These are phyloP conservation scores for Sanghuangporus weigelae DNA, from an alignment of 1,284 basidiomycete genomes.

Conservation along the genomic window DNA sequence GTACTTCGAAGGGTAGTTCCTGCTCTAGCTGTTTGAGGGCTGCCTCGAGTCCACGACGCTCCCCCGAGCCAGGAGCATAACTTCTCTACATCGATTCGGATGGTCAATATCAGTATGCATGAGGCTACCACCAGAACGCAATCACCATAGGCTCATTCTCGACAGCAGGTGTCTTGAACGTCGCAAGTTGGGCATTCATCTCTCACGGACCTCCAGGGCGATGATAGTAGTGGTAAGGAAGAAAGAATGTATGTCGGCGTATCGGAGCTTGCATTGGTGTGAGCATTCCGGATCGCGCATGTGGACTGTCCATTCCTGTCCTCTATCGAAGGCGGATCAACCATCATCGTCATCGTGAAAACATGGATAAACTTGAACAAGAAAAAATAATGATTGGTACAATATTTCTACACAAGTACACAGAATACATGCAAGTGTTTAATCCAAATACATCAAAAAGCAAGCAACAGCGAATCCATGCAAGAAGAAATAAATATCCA, in stretches of 20 bases:
- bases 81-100: slow-evolving; percentile 31
- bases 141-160: slow-evolving; percentile 91
- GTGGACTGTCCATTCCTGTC: background rate
- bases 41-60: slow-evolving; percentile 72
- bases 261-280: background rate
- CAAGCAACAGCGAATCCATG: background rate
- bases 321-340: background rate
- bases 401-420: too few relatives aligned
- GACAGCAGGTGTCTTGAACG: slow-evolving; percentile 77
- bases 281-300: background rate
- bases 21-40: slow-evolving; percentile 80
- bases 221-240: background rate
- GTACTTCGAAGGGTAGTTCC: slow-evolving; percentile 85
- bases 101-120: slow-evolving; percentile 23
- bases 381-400: too few relatives aligned
- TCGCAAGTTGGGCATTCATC: slow-evolving; percentile 68
- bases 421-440: too few relatives aligned
- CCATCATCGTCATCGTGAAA: background rate
- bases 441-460: too few relatives aligned
- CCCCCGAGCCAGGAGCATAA: slow-evolving; percentile 78
- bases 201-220: slow-evolving; percentile 25
- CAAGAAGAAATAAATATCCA: background rate
- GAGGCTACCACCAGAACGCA: slow-evolving; percentile 2
- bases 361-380: too few relatives aligned
- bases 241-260: background rate